phyloP scores from a whole-genome alignment of 371 early-diverging fungal genomes.

The Chytridium lagenaria region DNA sequence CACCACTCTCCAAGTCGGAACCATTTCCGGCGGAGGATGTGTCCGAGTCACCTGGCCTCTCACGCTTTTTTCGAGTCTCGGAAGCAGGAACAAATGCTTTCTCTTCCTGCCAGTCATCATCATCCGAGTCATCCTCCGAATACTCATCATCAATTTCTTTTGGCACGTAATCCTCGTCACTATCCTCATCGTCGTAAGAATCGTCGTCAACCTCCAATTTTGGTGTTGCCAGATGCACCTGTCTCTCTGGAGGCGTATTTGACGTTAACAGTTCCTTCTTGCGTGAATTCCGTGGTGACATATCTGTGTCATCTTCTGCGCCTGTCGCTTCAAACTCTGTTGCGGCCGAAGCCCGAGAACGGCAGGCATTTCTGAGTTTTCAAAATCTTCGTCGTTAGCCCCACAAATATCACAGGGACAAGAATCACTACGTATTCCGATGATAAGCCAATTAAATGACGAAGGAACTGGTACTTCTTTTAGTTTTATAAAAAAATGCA shows the following conservation, averaged over 20 bases:
- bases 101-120: background rate
- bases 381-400: background rate
- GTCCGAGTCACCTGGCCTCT: background rate
- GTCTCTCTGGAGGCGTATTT: background rate
- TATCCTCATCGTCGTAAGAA: slow-evolving; percentile 10
- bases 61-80: background rate
- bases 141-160: background rate
- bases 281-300: background rate
- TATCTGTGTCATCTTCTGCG: background rate
- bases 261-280: background rate
- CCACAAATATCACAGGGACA: slow-evolving; percentile 10
- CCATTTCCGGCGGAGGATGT: background rate
- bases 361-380: background rate
- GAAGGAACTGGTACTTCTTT: slow-evolving; percentile 1
- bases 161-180: slow-evolving; percentile 11
- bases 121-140: background rate
- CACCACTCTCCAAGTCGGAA: background rate
- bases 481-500: background rate
- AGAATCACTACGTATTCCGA: background rate
- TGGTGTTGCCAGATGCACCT: background rate
- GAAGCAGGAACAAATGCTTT: background rate
- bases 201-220: slow-evolving; percentile 1
- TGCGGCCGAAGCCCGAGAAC: slow-evolving; percentile 13
- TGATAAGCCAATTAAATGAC: slow-evolving; percentile 15
- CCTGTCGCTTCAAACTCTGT: background rate